A percentile compares a stretch with the other conserved stretches of the same genome.
phyloP scores from a whole-genome alignment of 164 flowering plant species.

The Buxus sempervirens region DNA sequence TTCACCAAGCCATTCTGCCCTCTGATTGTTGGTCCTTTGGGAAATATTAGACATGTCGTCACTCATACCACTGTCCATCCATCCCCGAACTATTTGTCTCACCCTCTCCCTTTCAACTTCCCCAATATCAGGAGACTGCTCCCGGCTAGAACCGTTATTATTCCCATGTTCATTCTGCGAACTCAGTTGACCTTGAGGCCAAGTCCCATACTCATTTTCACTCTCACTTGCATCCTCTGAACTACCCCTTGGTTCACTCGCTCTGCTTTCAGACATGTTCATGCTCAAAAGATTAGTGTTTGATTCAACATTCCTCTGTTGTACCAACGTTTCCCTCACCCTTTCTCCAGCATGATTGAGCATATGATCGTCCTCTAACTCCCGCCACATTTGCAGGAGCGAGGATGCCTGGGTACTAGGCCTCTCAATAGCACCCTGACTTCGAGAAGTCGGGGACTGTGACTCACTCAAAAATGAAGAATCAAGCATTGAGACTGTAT shows the following conservation, averaged over 20 bases:
- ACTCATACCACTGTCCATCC: conserved; percentile 59
- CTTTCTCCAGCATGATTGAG: conserved; percentile 69
- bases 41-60: conserved; percentile 43
- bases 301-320: conserved; percentile 54
- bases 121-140: conserved; percentile 90
- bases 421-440: conserved; percentile 75
- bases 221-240: conserved; percentile 73
- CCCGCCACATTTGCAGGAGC: conserved; percentile 97
- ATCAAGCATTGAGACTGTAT: conserved; percentile 66
- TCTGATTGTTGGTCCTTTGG: conserved; percentile 33
- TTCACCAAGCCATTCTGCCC: conserved; percentile 79
- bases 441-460: conserved; percentile 70
- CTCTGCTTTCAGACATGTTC: conserved; percentile 50
- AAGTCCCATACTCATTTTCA: conserved; percentile 73
- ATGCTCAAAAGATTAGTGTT: conserved; percentile 45
- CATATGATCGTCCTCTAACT: conserved; percentile 90
- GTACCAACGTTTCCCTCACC: conserved; percentile 69
- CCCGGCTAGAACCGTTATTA: conserved; percentile 67
- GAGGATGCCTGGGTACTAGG: conserved; percentile 77
- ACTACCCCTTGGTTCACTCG: conserved; percentile 52
- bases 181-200: conserved; percentile 66
- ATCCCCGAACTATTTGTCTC: conserved; percentile 70
- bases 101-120: conserved; percentile 89
- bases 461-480: conserved; percentile 81
- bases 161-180: conserved; percentile 46